A percentile compares a stretch with the other conserved stretches of the same genome.
Evolutionary conservation across 2,329 filamentous ascomycete species (phyloP).

Genomic region (Cladosporium velox): DNA sequence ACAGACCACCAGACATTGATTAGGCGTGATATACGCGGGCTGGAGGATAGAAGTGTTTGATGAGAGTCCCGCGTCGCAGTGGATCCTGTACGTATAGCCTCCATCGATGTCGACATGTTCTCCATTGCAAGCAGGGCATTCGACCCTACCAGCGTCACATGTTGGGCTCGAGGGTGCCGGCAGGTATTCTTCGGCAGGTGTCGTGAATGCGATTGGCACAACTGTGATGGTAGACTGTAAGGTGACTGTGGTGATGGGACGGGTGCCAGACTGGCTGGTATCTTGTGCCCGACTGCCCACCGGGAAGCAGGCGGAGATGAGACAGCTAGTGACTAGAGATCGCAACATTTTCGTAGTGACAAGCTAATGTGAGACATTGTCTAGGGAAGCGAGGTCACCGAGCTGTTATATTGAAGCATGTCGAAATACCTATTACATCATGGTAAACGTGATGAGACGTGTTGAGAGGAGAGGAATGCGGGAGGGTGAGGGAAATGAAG

Average conservation of each 20-base stretch:
- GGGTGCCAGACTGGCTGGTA: not conserved
- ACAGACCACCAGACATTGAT: not conserved
- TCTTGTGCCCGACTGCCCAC: not conserved
- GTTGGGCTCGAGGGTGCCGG: not conserved
- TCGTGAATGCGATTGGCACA: not conserved
- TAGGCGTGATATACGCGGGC: conserved; percentile 1
- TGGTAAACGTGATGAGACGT: conserved; percentile 10
- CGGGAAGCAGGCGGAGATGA: not conserved
- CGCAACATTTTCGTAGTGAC: not conserved
- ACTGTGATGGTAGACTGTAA: not conserved
- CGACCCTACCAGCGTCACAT: not conserved
- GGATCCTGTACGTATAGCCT: not conserved
- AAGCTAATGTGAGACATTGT: not conserved
- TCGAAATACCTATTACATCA: conserved; percentile 15
- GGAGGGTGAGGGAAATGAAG: conserved; percentile 18
- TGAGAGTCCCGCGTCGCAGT: conserved; percentile 1
- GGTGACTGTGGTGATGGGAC: not conserved
- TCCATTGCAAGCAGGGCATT: conserved; percentile 8
- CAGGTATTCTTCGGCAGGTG: not conserved
- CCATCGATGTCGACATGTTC: not conserved
- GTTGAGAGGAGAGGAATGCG: conserved; percentile 18
- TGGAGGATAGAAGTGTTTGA: not conserved
- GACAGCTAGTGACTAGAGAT: not conserved
- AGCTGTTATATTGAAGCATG: conserved; percentile 3
- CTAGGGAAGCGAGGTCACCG: not conserved